A percentile compares a stretch with the other conserved stretches of the same genome.
Evolutionary conservation across 2,329 filamentous ascomycete species (phyloP).

Genomic region (Hymenoscyphus fructigenus): DNA sequence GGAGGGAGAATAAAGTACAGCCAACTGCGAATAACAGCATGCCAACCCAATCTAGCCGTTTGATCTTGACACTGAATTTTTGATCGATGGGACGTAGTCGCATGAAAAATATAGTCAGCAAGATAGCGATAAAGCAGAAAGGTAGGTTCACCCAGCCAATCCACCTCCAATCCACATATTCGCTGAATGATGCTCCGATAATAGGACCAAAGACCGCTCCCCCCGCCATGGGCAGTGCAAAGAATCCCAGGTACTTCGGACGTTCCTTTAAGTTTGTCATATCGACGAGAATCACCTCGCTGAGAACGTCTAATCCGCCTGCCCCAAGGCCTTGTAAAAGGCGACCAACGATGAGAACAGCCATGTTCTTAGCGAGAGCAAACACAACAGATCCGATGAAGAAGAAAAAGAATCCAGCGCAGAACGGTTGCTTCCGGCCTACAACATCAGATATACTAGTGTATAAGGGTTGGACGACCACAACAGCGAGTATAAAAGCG

Average conservation of each 20-base stretch:
- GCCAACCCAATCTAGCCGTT: conserved; percentile 57
- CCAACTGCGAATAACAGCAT: conserved; percentile 57
- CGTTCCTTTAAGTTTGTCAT: conserved; percentile 45
- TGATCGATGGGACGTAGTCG: not conserved
- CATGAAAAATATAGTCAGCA: conserved; percentile 9
- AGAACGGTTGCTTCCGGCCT: conserved; percentile 50
- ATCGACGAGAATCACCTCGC: conserved; percentile 51
- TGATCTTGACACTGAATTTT: conserved; percentile 9
- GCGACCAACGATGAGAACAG: conserved; percentile 46
- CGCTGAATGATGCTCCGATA: conserved; percentile 62
- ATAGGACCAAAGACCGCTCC: conserved; percentile 62
- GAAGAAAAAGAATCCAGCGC: conserved; percentile 47
- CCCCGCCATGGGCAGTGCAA: conserved; percentile 65
- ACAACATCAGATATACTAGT: conserved; percentile 57
- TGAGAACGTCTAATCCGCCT: conserved; percentile 48
- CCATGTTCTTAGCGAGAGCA: conserved; percentile 44
- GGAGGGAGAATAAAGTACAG: conserved; percentile 57
- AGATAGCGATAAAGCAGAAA: not conserved
- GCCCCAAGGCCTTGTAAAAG: conserved; percentile 51
- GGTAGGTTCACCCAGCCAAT: conserved; percentile 23
- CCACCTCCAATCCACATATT: conserved; percentile 56
- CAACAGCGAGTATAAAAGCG: conserved; percentile 66
- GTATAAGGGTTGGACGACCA: conserved; percentile 67
- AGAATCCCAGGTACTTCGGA: conserved; percentile 56
- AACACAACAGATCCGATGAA: conserved; percentile 48